Evolutionary conservation across 331 rosid genomes (phyloP).

Genomic region (Phaseolus coccineus): DNA sequence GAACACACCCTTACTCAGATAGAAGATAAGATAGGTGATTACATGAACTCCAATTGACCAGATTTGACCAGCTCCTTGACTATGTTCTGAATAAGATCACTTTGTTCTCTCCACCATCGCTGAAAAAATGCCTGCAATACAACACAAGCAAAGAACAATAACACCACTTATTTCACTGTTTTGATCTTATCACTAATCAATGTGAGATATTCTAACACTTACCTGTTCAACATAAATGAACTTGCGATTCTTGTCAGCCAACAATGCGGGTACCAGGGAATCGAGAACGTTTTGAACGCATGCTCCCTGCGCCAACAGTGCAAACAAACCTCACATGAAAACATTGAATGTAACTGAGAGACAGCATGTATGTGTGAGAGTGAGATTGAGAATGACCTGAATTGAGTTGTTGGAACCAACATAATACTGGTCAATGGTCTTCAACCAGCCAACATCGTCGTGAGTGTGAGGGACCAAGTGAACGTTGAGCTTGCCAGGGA

Average conservation of each 20-base stretch:
- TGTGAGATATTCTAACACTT: not conserved
- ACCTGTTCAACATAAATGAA: slow-evolving; percentile 86
- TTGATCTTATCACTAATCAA: not conserved
- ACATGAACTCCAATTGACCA: slow-evolving; percentile 94
- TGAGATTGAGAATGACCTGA: slow-evolving; percentile 52
- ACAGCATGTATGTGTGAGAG: not conserved
- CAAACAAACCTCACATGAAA: slow-evolving; percentile 2
- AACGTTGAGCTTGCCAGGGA: slow-evolving; percentile 81
- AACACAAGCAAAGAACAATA: slow-evolving; percentile 11
- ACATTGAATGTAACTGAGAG: not conserved
- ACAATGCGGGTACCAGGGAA: slow-evolving; percentile 76
- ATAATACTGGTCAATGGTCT: slow-evolving; percentile 93
- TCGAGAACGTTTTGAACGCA: slow-evolving; percentile 94
- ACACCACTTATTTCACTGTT: not conserved
- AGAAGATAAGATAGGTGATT: slow-evolving; percentile 34
- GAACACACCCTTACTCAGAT: not conserved
- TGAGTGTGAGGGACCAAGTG: slow-evolving; percentile 91
- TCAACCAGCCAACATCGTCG: slow-evolving; percentile 99
- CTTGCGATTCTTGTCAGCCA: slow-evolving; percentile 87
- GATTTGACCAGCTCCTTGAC: slow-evolving; percentile 79
- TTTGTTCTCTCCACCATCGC: slow-evolving; percentile 93
- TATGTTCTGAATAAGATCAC: slow-evolving; percentile 54
- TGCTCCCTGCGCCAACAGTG: slow-evolving; percentile 62
- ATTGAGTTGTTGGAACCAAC: slow-evolving; percentile 96
- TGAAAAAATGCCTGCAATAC: slow-evolving; percentile 62